These are phyloP conservation scores for Ophiostoma ips DNA, from an alignment of 2,329 filamentous ascomycete genomes.

Conservation along the genomic window DNA sequence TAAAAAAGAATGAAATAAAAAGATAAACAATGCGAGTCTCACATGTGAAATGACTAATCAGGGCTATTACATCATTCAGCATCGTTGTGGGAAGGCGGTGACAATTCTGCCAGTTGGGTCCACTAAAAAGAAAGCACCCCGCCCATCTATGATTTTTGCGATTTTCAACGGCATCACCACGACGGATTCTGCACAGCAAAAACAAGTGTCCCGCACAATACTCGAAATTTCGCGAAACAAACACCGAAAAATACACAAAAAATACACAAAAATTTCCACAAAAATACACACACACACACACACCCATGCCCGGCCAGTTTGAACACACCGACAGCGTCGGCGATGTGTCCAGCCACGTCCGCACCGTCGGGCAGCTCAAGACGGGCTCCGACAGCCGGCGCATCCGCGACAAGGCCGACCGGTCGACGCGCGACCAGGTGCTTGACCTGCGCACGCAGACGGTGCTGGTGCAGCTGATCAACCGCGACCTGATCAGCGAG, in stretches of 20 bases:
- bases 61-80: background rate
- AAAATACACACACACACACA: no score
- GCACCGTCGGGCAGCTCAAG: background rate
- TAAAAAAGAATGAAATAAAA: no score
- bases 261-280: no score
- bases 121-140: background rate
- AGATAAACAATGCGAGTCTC: background rate
- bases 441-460: slow-evolving; percentile 87
- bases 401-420: slow-evolving; percentile 63
- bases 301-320: background rate
- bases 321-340: background rate
- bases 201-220: no score
- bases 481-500: slow-evolving; percentile 75
- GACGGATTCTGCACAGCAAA: no score
- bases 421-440: slow-evolving; percentile 89
- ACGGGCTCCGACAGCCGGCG: background rate
- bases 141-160: background rate
- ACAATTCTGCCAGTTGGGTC: background rate
- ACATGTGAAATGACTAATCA: background rate
- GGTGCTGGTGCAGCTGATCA: slow-evolving; percentile 93
- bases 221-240: no score
- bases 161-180: background rate
- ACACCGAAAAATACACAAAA: no score
- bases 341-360: background rate
- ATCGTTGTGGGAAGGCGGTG: background rate